Conservation (phyloP, 1,284 basidiomycete species). For the Ganoderma leucocontextum region DNA sequence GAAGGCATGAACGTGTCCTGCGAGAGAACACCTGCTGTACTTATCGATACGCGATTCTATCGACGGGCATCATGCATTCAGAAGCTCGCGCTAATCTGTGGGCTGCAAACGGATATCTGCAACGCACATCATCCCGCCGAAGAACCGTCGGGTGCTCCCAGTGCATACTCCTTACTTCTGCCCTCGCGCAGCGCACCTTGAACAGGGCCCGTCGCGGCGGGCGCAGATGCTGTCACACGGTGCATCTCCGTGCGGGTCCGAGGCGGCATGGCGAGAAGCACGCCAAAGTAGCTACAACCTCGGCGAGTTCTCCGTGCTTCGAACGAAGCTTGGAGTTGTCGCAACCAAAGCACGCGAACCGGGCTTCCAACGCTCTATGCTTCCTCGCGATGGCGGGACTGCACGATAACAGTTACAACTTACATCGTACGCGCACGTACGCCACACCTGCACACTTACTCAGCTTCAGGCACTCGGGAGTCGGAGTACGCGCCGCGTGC, state of each 20-base stretch:
- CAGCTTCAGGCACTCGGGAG: neutral
- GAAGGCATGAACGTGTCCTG: no score
- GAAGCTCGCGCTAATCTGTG: neutral
- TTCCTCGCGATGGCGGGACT: neutral
- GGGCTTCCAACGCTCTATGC: neutral
- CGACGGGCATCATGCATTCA: neutral
- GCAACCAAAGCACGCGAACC: neutral
- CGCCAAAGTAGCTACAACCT: constrained; percentile 11
- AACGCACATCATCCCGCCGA: neutral
- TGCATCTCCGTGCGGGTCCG: constrained; percentile 2
- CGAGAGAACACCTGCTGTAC: neutral
- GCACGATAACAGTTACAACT: neutral
- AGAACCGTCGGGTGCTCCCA: neutral
- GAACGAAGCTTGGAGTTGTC: constrained; percentile 2
- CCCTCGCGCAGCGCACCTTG: neutral
- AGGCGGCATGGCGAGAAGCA: neutral
- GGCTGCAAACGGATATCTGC: neutral
- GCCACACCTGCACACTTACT: no score
- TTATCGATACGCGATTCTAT: neutral
- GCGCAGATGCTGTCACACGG: neutral
- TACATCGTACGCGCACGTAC: no score
- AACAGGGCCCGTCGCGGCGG: neutral
- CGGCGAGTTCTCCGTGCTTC: constrained; percentile 10
- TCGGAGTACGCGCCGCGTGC: neutral
- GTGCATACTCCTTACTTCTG: neutral